Evolutionary conservation across 495 filamentous ascomycete species (phyloP).

Genomic region (Astrocystis sublimbata): DNA sequence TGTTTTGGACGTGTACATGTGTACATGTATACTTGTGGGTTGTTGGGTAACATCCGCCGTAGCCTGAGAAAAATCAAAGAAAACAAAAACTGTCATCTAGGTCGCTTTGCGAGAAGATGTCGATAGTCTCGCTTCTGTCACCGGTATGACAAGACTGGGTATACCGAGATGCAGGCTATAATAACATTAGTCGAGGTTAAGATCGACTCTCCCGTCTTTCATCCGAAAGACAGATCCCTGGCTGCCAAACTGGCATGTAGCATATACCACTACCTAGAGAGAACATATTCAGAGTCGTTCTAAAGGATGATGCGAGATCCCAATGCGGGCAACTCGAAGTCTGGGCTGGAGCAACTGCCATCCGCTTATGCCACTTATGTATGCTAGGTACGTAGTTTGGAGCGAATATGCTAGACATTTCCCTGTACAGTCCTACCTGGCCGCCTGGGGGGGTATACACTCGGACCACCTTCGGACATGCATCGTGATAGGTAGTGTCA

Average conservation of each 20-base stretch:
- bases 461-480: conserved; percentile 2
- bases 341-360: too few species aligned
- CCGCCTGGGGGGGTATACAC: conserved; percentile 5
- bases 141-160: neutral
- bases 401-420: neutral
- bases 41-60: conserved; percentile 39
- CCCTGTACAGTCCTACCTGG: too few species aligned
- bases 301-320: neutral
- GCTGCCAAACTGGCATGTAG: neutral
- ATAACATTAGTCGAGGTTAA: conserved; percentile 7
- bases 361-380: neutral
- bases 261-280: neutral
- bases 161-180: neutral
- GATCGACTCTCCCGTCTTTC: conserved; percentile 9
- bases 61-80: conserved; percentile 37
- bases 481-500: too few species aligned
- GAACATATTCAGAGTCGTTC: neutral
- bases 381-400: too few species aligned
- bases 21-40: conserved; percentile 27
- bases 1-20: conserved; percentile 29
- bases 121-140: conserved; percentile 1
- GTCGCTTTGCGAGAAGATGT: conserved; percentile 14
- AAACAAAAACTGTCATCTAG: conserved; percentile 26
- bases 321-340: neutral
- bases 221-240: conserved; percentile 1